These are phyloP conservation scores for Hypsizygus marmoreus DNA, from an alignment of 768 basidiomycete genomes.

Conservation along the genomic window DNA sequence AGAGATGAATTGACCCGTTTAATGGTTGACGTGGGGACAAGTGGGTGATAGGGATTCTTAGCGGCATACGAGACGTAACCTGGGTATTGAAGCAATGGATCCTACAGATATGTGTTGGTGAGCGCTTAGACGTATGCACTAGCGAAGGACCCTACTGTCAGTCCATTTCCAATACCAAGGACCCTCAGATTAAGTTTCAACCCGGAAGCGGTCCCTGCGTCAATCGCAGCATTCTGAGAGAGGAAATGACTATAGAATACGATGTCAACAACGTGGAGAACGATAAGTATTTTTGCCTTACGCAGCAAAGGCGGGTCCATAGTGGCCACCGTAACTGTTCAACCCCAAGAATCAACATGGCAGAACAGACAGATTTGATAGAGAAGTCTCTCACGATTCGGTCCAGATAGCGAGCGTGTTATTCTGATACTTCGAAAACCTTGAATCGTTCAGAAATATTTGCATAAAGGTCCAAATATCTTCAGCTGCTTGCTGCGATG, in stretches of 20 bases:
- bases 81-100: conserved; percentile 55
- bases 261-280: not conserved
- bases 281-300: conserved; percentile 18
- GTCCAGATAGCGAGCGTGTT: conserved; percentile 63
- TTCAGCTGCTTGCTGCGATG: conserved; percentile 52
- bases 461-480: conserved; percentile 67
- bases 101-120: conserved; percentile 21
- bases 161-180: conserved; percentile 63
- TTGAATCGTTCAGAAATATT: conserved; percentile 57
- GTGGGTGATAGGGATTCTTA: conserved; percentile 57
- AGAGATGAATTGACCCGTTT: conserved; percentile 43
- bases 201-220: conserved; percentile 44
- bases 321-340: conserved; percentile 68
- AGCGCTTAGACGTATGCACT: not conserved
- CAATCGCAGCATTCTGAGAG: conserved; percentile 58
- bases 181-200: conserved; percentile 58
- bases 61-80: conserved; percentile 58
- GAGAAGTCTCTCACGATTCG: conserved; percentile 46
- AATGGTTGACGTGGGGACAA: conserved; percentile 47
- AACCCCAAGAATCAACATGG: not conserved
- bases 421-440: conserved; percentile 48
- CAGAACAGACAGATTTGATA: not conserved
- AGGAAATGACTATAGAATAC: conserved; percentile 49
- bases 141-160: conserved; percentile 48
- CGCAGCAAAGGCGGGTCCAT: conserved; percentile 67